phyloP scores from a whole-genome alignment of 2,329 filamentous ascomycete species.

The Coniochaeta sp. region DNA sequence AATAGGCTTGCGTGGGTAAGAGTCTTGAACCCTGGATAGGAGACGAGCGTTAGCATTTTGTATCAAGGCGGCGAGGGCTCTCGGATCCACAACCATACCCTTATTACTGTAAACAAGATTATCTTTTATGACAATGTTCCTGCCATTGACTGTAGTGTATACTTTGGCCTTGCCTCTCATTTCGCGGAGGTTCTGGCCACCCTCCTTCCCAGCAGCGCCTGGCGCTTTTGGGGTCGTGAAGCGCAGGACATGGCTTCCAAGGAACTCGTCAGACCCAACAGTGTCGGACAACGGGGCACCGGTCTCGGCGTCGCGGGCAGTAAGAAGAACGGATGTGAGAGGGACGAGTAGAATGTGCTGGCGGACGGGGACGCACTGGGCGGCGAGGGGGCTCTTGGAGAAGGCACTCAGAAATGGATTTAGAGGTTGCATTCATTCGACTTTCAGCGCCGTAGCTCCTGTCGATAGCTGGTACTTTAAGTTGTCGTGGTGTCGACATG shows the following conservation, averaged over 20 bases:
- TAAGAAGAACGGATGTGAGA: conserved; percentile 83
- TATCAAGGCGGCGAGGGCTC: neutral
- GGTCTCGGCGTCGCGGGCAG: conserved; percentile 79
- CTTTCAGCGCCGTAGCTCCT: conserved; percentile 2
- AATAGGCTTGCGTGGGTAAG: conserved; percentile 84
- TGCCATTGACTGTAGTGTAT: conserved; percentile 85
- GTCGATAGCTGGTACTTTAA: neutral
- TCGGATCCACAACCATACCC: conserved; percentile 41
- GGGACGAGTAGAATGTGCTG: conserved; percentile 93
- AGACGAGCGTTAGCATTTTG: conserved; percentile 2
- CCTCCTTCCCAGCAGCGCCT: conserved; percentile 47
- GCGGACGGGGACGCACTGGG: conserved; percentile 85
- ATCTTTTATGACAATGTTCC: conserved; percentile 92
- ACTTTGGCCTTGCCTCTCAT: conserved; percentile 89
- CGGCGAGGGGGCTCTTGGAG: conserved; percentile 88
- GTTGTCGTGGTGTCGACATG: neutral
- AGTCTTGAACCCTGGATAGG: conserved; percentile 70
- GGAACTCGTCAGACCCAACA: conserved; percentile 84
- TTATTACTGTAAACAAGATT: conserved; percentile 92
- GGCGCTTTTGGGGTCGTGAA: conserved; percentile 51
- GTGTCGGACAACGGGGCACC: conserved; percentile 71
- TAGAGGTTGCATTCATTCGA: conserved; percentile 82
- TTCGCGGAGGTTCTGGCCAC: conserved; percentile 64
- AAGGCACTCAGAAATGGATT: conserved; percentile 98
- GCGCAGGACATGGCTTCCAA: conserved; percentile 92